phyloP scores from a whole-genome alignment of 148 eudicot genomes.

The Limonium bicolor region DNA sequence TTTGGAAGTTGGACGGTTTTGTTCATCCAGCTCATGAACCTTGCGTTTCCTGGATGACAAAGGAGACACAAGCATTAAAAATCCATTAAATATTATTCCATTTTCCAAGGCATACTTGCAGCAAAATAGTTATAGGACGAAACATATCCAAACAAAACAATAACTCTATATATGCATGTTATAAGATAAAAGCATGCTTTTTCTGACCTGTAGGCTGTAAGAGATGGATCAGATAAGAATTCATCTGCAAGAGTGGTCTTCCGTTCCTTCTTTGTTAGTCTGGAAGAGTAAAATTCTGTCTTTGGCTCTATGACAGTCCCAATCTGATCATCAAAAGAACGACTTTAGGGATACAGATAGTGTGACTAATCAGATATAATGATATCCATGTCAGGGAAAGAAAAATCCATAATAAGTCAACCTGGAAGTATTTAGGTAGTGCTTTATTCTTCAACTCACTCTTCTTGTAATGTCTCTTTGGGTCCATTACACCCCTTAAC shows the following conservation, averaged over 20 bases:
- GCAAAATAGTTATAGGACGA: background rate
- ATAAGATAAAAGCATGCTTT: background rate
- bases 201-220: constrained; percentile 44
- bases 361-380: too few relatives aligned
- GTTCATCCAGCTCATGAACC: constrained; percentile 72
- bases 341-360: too few relatives aligned
- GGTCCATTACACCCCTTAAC: constrained; percentile 85
- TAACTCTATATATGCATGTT: background rate
- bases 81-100: background rate
- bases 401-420: background rate
- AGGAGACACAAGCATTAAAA: background rate
- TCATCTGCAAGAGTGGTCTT: constrained; percentile 77
- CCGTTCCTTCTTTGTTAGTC: constrained; percentile 84
- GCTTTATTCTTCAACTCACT: constrained; percentile 54
- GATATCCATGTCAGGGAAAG: too few relatives aligned
- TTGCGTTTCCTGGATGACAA: constrained; percentile 62
- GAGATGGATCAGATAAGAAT: constrained; percentile 45
- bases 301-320: constrained; percentile 72
- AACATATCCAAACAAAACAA: background rate
- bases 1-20: constrained; percentile 44
- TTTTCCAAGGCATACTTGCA: background rate
- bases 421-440: constrained; percentile 88
- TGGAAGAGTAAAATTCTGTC: constrained; percentile 40
- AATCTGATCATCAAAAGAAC: constrained; percentile 25
- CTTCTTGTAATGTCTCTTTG: constrained; percentile 96